Conservation (phyloP, 441 rosid genomes). For the Kokia cookei region DNA sequence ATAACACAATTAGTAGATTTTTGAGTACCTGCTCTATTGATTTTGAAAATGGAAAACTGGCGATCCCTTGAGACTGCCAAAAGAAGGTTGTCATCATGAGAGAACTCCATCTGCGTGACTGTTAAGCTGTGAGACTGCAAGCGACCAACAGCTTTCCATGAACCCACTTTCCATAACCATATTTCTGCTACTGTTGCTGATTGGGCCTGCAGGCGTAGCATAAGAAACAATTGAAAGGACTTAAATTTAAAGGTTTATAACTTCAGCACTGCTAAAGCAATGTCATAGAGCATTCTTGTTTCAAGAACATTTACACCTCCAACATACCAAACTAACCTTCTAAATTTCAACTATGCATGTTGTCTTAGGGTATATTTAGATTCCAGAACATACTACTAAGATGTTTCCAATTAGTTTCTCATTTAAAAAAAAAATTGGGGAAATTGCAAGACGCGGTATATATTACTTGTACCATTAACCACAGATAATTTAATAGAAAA, state of each 20-base stretch:
- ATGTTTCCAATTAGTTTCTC: background rate
- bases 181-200: constrained; percentile 79
- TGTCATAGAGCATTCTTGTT: background rate
- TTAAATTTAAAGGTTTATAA: background rate
- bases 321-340: background rate
- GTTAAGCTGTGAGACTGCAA: constrained; percentile 93
- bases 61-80: constrained; percentile 93
- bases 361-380: background rate
- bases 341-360: background rate
- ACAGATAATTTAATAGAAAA: background rate
- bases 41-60: constrained; percentile 77
- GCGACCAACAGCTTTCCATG: constrained; percentile 85
- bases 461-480: background rate
- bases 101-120: constrained; percentile 88
- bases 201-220: constrained; percentile 53
- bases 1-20: background rate
- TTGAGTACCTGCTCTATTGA: constrained; percentile 49
- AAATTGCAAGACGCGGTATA: background rate
- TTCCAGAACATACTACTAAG: background rate
- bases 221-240: background rate
- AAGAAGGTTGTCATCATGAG: constrained; percentile 70
- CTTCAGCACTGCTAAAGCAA: background rate
- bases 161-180: constrained; percentile 91
- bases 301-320: background rate
- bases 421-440: background rate